These are phyloP conservation scores for Fusarium nurragi DNA, from an alignment of 2,329 filamentous ascomycete genomes.

Conservation along the genomic window DNA sequence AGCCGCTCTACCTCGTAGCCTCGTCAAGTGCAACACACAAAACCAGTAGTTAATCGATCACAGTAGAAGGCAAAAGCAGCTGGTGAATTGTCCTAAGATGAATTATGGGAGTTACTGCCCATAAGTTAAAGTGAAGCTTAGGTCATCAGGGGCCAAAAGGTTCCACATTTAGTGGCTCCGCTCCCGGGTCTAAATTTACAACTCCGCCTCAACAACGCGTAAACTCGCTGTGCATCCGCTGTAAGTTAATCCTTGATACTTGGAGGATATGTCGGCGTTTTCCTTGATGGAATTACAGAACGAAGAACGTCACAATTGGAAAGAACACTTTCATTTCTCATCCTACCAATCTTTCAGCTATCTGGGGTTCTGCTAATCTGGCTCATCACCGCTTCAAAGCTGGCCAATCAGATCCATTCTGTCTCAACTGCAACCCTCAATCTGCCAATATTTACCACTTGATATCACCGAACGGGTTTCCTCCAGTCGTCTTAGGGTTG, in stretches of 20 bases:
- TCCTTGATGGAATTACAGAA: not conserved
- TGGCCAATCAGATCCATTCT: not conserved
- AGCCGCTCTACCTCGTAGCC: not conserved
- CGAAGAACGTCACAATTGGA: not conserved
- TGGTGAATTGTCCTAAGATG: constrained; percentile 20
- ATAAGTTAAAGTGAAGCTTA: constrained; percentile 30
- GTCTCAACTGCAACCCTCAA: not conserved
- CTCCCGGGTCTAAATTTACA: constrained; percentile 6
- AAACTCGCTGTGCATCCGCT: constrained; percentile 12
- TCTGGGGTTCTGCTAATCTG: not conserved
- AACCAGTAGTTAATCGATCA: constrained; percentile 12
- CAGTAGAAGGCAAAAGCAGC: not conserved
- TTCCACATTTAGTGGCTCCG: constrained; percentile 29
- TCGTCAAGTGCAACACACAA: not conserved
- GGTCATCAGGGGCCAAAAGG: constrained; percentile 42
- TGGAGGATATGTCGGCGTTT: not conserved
- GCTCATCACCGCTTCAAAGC: not conserved
- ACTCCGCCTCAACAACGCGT: constrained; percentile 35
- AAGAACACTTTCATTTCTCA: not conserved
- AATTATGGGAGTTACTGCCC: constrained; percentile 9
- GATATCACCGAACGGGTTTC: constrained; percentile 2
- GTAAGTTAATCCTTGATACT: not conserved
- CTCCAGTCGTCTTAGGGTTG: not conserved
- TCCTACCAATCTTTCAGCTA: not conserved
- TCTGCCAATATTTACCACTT: constrained; percentile 17